Evolutionary conservation across 2,329 filamentous ascomycete genomes (phyloP).

Genomic region (Cadophora gregata): DNA sequence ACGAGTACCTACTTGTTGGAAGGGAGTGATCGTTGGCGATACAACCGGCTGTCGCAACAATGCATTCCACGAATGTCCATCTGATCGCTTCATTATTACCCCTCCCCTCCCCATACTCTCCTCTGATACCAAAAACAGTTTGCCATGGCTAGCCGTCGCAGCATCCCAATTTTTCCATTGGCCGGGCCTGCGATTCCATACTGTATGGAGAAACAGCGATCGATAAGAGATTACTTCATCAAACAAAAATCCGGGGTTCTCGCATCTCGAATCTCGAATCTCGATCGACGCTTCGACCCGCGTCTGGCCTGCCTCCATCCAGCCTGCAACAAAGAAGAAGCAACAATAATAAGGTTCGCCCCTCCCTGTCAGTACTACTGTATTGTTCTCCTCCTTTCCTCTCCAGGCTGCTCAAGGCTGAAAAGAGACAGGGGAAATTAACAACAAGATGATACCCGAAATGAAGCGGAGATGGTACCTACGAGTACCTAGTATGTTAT

Average conservation of each 20-base stretch:
- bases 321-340: not conserved
- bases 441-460: not conserved
- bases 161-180: too few species aligned
- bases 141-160: conserved; percentile 11
- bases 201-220: not conserved
- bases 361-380: not conserved
- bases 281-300: conserved; percentile 6
- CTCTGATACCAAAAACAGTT: not conserved
- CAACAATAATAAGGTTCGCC: too few species aligned
- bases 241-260: conserved; percentile 13
- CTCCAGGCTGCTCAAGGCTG: not conserved
- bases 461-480: conserved; percentile 3
- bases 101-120: conserved; percentile 4
- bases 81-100: not conserved
- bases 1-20: not conserved
- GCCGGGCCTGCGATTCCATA: conserved; percentile 8
- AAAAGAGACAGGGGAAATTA: conserved; percentile 1
- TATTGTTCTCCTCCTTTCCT: conserved; percentile 5
- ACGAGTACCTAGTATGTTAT: too few species aligned
- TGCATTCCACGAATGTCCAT: conserved; percentile 5
- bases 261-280: not conserved
- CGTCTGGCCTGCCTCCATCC: not conserved
- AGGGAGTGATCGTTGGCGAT: not conserved
- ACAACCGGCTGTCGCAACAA: not conserved
- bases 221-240: conserved; percentile 24